Base-by-base conservation (phyloP, 441 rosid genomes). In the Rhodomyrtus psidioides region DNA sequence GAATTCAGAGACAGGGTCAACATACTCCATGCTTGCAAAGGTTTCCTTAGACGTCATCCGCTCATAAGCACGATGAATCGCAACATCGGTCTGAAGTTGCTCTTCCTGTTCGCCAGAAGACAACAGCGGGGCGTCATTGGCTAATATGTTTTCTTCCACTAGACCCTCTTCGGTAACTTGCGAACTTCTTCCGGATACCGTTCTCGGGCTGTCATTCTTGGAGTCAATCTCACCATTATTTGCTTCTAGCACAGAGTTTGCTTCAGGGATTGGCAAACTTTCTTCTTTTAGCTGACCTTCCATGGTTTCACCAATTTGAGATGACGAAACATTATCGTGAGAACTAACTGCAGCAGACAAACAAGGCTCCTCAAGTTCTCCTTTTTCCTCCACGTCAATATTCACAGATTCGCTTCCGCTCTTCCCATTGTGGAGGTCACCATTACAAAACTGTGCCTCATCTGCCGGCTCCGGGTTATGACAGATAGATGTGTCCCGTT, bases 1-100 rank as follows among this genome's bases (percentile, higher is more conserved):
- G 85, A 92, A 84, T 87, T 91, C 95, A 28, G 95, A 93, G 83
- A 89, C 90, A 21, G 91, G 90, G 79, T 89, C 89, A 54, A 82
- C 86, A 88, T 87, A 90, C 84, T 92, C 88, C 17, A 88, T 82
- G 79, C 83, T 83, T 58, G 88, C 91, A 87, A 88, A 87, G 85
- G 94, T 86, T 83, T 89, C 94, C 46, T 58, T 70, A 16, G 93
- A 88, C 82, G 82, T 83, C 83, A 86, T 46, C 65, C 82, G 83
- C 53, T 81, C 85, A 54, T 83, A 84, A 28, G 53, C 89, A 86
- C 21, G 89, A 53, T 17, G 28, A 30, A 82, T 12, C 53, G 83
- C 62, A 85, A 75, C 88, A 82, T 46, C 79, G 60, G 51, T 86
- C 83, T 82, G 93, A 84, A 56, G 65, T 90, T 89, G 90, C 87